Conservation (phyloP, 805 yeast species). For the Cyberlindnera samutprakarnensis region DNA sequence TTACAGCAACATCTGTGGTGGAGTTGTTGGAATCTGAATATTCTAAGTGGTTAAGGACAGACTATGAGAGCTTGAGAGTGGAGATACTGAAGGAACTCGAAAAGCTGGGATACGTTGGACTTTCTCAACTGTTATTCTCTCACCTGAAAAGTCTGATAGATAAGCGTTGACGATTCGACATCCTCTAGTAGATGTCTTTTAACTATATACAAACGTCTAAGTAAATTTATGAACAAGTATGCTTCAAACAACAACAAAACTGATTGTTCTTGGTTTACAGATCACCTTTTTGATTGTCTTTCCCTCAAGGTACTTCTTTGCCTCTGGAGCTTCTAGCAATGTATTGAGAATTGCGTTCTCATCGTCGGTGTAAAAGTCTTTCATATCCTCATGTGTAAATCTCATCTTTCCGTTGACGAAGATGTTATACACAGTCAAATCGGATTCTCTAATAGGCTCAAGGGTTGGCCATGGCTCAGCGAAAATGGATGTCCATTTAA, state of each 20-base stretch:
- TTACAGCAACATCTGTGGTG: conserved; percentile 35
- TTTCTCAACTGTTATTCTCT: conserved; percentile 42
- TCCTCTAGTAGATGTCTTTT: conserved; percentile 1
- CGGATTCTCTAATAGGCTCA: conserved; percentile 30
- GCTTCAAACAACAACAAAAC: conserved; percentile 13
- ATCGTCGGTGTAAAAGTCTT: conserved; percentile 27
- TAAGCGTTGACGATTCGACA: conserved; percentile 10
- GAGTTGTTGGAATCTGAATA: conserved; percentile 20
- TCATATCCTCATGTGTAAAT: conserved; percentile 32
- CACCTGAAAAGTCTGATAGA: conserved; percentile 43
- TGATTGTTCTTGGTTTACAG: conserved; percentile 32
- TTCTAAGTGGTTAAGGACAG: conserved; percentile 29
- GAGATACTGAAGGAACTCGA: conserved; percentile 35
- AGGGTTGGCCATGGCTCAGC: conserved; percentile 58
- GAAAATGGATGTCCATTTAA: conserved; percentile 44
- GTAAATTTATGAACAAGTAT: too few relatives aligned
- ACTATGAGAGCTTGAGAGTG: conserved; percentile 39
- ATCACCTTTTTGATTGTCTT: conserved; percentile 46
- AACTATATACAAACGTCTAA: too few relatives aligned
- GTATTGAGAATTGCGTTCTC: conserved; percentile 30
- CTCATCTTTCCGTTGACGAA: conserved; percentile 69
- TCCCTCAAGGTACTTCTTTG: conserved; percentile 33
- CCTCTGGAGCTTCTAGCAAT: conserved; percentile 27
- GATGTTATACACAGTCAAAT: conserved; percentile 40
- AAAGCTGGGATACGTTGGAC: conserved; percentile 37